Conservation (phyloP, 148 eudicot species). For the Vaccinium myrtillus region DNA sequence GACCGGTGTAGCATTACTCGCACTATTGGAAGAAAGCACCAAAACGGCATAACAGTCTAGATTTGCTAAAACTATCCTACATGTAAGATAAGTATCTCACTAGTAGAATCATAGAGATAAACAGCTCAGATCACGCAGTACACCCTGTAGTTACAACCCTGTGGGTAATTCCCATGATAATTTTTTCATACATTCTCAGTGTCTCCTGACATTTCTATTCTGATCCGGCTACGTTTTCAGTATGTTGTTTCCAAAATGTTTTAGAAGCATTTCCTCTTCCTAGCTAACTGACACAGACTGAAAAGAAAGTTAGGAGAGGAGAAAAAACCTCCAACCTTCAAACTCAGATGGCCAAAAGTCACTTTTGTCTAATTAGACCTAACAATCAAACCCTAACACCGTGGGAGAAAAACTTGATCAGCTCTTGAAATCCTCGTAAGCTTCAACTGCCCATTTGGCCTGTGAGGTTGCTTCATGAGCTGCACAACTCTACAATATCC, state of each 20-base stretch:
- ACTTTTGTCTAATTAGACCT: not conserved
- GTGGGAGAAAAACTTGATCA: not conserved
- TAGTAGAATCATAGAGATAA: no score
- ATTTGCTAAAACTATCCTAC: no score
- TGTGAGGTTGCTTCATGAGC: not conserved
- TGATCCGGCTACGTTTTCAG: not conserved
- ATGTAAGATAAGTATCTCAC: no score
- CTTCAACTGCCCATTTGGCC: not conserved
- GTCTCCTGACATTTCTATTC: not conserved
- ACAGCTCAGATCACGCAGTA: no score
- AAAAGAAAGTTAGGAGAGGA: not conserved
- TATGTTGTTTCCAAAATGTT: not conserved
- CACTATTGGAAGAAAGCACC: no score
- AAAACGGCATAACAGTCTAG: no score
- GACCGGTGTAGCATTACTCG: no score
- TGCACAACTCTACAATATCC: constrained; percentile 5
- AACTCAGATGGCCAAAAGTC: not conserved
- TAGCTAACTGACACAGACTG: not conserved
- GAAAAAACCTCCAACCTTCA: not conserved
- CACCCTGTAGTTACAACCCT: not conserved
- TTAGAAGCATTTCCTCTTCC: not conserved
- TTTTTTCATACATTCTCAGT: not conserved
- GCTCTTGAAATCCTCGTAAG: not conserved
- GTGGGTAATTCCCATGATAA: not conserved
- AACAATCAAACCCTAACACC: no score